Evolutionary conservation across 164 flowering plant species (phyloP).

Genomic region (Magnolia officinalis): DNA sequence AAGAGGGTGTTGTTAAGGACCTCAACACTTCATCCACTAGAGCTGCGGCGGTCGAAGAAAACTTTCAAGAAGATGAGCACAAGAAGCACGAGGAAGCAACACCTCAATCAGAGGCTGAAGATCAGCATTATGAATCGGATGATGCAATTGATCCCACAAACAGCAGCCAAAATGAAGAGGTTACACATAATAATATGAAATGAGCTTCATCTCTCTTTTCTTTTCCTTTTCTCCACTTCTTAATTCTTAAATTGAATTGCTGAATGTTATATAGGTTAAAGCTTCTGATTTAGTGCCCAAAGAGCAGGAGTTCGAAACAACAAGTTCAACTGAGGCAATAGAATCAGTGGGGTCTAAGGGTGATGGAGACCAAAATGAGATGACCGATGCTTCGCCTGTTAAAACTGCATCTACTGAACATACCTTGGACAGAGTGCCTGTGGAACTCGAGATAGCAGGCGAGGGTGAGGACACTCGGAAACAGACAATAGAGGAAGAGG

Average conservation of each 20-base stretch:
- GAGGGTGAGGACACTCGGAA: not conserved
- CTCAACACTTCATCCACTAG: not conserved
- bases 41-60: not conserved
- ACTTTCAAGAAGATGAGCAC: constrained; percentile 2
- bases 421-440: not conserved
- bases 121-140: constrained; percentile 1
- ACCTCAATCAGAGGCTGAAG: not conserved
- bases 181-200: not conserved
- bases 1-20: not conserved
- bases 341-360: constrained; percentile 1
- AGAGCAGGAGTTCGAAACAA: not conserved
- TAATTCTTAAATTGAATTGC: not conserved
- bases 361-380: constrained; percentile 9
- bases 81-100: constrained; percentile 4
- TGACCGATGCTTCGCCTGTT: not conserved
- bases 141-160: not conserved
- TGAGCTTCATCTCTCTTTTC: not conserved
- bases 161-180: not conserved
- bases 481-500: not conserved
- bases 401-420: no score
- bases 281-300: not conserved
- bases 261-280: not conserved
- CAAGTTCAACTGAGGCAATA: not conserved
- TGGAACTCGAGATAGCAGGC: constrained; percentile 6
- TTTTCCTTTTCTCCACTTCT: constrained; percentile 16